Evolutionary conservation across 2,329 filamentous ascomycete genomes (phyloP).

Genomic region (Fusarium temperatum): DNA sequence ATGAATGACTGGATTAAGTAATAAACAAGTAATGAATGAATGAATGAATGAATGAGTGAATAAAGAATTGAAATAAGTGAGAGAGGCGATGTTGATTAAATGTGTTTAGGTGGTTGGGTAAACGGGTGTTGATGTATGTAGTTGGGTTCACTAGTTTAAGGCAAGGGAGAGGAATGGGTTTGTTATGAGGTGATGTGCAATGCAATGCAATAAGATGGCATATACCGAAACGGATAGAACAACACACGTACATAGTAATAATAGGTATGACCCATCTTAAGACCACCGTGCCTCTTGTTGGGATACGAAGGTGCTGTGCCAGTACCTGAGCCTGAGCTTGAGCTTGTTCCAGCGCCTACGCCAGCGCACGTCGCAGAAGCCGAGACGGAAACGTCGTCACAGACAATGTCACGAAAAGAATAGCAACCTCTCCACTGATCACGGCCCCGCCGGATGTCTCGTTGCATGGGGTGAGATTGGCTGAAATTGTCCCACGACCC

Average conservation of each 20-base stretch:
- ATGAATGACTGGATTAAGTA: slow-evolving; percentile 14
- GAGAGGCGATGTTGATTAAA: slow-evolving; percentile 27
- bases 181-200: slow-evolving; percentile 12
- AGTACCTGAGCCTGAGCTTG: slow-evolving; percentile 25
- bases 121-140: slow-evolving; percentile 17
- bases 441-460: slow-evolving; percentile 76
- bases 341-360: slow-evolving; percentile 34
- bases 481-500: slow-evolving; percentile 97
- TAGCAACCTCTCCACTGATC: slow-evolving; percentile 90
- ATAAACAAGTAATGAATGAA: not conserved
- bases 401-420: slow-evolving; percentile 84
- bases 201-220: slow-evolving; percentile 2
- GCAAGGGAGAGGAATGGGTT: slow-evolving; percentile 34
- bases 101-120: slow-evolving; percentile 27
- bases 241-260: slow-evolving; percentile 95
- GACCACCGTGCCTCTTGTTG: slow-evolving; percentile 73
- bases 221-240: slow-evolving; percentile 27
- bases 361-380: slow-evolving; percentile 37
- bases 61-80: slow-evolving; percentile 18
- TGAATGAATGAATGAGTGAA: not conserved
- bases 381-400: slow-evolving; percentile 71
- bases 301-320: slow-evolving; percentile 36
- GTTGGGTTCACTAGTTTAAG: slow-evolving; percentile 21
- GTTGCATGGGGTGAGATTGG: slow-evolving; percentile 80
- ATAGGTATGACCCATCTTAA: slow-evolving; percentile 93